Evolutionary conservation across 140 eudicot genomes (phyloP), one percentile per base, ranked within the genome.

Genomic region (Stevia rebaudiana): DNA sequence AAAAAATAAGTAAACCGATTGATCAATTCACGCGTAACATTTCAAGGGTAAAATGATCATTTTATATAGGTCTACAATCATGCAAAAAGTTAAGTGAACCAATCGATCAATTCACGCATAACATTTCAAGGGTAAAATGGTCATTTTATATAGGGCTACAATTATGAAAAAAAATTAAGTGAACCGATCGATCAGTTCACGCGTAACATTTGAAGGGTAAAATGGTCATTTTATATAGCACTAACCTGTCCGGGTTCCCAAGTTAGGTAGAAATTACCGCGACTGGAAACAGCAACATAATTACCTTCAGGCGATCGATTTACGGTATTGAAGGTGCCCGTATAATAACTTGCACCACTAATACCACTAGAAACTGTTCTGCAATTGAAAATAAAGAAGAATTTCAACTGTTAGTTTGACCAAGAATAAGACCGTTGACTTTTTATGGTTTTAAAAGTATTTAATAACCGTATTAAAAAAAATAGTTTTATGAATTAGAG

Each of bases 321-420:
- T 55, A 94, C 97, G 13, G 99, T 81, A 77, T 82, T 94, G 75
- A 94, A 94, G 24, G 99, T 94, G 49, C 99, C 99, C 53, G 99
- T 92, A 44, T 92, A 92, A 79, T 92, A 92, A 61, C 99, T 92
- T 40, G 99, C 99, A 69, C 99, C 99, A 85, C 99, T 88, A 47
- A 94, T 94, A 67, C 99, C 99, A 80, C 99, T 94, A 39, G 99
- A 94, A 81, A 94, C 95, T 83, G 99, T 94, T 88, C 99, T 94
- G 99, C 80, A 88, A 72, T 79, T 47, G 48, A 80, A 69, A 72
- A n/a, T n/a, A n/a, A 11, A 75, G 51, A 74, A 40, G 21, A 42
- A 42, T 19, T 23, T 17, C 42, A 31, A 55, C 63, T 28, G 58
- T 81, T 67, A 76, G 44, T 70, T 70, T 69, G 44, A 16, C n/a